Conservation (phyloP, 2,329 filamentous ascomycete genomes). For the Arthrobotrys megalospora region DNA sequence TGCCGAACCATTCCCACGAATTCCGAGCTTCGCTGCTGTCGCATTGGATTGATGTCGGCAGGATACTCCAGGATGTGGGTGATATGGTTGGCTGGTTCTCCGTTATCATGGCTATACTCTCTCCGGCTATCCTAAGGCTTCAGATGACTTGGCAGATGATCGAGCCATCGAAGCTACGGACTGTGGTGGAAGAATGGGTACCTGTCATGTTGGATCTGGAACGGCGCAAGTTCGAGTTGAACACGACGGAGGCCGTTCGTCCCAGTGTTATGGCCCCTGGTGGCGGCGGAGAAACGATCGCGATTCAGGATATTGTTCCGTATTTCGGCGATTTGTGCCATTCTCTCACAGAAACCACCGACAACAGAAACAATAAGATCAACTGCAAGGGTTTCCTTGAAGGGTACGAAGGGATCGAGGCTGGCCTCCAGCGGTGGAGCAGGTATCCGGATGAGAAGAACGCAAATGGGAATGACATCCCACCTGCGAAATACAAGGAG, state of each 20-base stretch:
- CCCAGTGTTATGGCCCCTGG: constrained; percentile 64
- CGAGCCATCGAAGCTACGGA: constrained; percentile 61
- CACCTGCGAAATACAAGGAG: constrained; percentile 57
- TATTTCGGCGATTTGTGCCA: constrained; percentile 65
- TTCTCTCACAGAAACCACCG: constrained; percentile 64
- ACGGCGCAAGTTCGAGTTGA: constrained; percentile 63
- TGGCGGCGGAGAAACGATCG: constrained; percentile 62
- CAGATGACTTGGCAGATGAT: constrained; percentile 65
- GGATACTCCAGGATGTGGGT: constrained; percentile 63
- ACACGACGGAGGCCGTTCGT: constrained; percentile 61
- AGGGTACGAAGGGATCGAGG: constrained; percentile 62
- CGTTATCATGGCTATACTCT: constrained; percentile 65
- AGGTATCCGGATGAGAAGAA: constrained; percentile 56
- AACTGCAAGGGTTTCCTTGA: constrained; percentile 63
- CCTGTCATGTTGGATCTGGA: constrained; percentile 64
- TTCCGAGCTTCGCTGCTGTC: constrained; percentile 63
- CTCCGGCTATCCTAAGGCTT: constrained; percentile 64
- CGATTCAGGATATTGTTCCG: constrained; percentile 64
- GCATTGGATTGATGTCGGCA: constrained; percentile 64
- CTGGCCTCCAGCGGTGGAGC: constrained; percentile 63
- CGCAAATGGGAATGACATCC: constrained; percentile 40
- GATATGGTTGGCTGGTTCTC: constrained; percentile 65
- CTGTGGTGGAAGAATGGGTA: constrained; percentile 63
- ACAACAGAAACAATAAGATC: constrained; percentile 62
- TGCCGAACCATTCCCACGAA: constrained; percentile 63